Base-by-base conservation (phyloP, 176 grass and related monocot genomes). In the Saccharum officinarum region DNA sequence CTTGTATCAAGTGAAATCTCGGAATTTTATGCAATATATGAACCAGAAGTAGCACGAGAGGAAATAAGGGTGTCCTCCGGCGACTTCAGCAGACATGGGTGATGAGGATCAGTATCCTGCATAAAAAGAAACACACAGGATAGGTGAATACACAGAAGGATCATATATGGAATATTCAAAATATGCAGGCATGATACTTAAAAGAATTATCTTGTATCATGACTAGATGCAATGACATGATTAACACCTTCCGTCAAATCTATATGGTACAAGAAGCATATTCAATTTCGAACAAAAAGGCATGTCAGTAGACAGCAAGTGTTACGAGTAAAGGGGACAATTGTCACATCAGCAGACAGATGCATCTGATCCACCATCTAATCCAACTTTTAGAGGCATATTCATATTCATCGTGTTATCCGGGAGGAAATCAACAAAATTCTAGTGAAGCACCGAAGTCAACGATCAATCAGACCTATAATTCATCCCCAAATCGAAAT, bases 21-120 rank as follows among this genome's bases (percentile, higher is more conserved):
- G 89, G 49, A 91, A 91, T 80, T 91, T 91, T 84, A 91, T 87
- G 85, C 85, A 91, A 8, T 87, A 91, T 87, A 87, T 92, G 80
- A 95, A 90, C 92, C 92, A 95, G 84, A 95, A 95, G 79, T 90
- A 89, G 85, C 78, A 89, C 67, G 74, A 90, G 85, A 86, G 84
- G 73, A 92, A 88, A 87, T 85, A 92, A 60, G 85, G 77, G 78
- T 71, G 86, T 85, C 77, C 87, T 80, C 85, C 86, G n/a, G 82
- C 45, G 11, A 82, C 22, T 77, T 90, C 92, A 90, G 86, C 77
- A 91, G 89, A 91, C 89, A 91, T 91, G 85, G 4, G 89, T 87
- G 89, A 84, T 17, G 44, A 70, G 42, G 70, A 80, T 87, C 89
- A 91, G 61, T 76, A 50, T 28, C 80, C 89, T 91, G 89, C 75